Percentiles rank a stretch among this genome's conserved stretches.
These are phyloP conservation scores for Theobroma cacao DNA, from an alignment of 345 rosid genomes.

Conservation along the genomic window DNA sequence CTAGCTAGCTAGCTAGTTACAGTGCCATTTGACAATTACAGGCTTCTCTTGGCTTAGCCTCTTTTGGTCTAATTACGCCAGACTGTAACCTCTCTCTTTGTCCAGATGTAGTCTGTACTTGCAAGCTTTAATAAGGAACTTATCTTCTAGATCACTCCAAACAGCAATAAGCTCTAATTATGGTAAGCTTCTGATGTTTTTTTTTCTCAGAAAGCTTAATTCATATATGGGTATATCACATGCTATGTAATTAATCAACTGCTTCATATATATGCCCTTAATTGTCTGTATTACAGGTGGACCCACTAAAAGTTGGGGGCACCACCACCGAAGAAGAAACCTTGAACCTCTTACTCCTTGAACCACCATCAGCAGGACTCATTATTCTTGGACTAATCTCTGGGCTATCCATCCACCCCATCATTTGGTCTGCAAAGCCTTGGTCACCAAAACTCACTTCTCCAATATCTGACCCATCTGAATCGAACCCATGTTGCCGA, in stretches of 20 bases:
- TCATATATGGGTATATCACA: neutral
- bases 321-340: constrained; percentile 59
- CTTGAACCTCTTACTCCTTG: constrained; percentile 62
- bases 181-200: neutral
- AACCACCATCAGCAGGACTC: constrained; percentile 18
- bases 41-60: neutral
- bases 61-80: neutral
- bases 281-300: constrained; percentile 23
- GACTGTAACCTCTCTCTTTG: neutral
- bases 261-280: neutral
- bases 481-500: constrained; percentile 47
- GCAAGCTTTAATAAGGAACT: neutral
- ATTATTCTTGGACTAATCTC: constrained; percentile 23
- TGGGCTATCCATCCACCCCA: constrained; percentile 51
- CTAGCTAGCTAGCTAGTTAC: neutral
- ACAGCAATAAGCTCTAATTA: neutral
- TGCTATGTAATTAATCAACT: neutral
- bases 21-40: neutral
- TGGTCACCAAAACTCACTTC: constrained; percentile 29
- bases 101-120: no score
- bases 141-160: neutral
- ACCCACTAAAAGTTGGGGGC: constrained; percentile 54
- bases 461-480: constrained; percentile 51
- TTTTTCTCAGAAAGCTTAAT: neutral
- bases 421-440: constrained; percentile 23